Percentiles rank a stretch among this genome's conserved stretches.
These are phyloP conservation scores for Neopestalotiopsis clavispora DNA, from an alignment of 2,329 filamentous ascomycete species.

Conservation along the genomic window DNA sequence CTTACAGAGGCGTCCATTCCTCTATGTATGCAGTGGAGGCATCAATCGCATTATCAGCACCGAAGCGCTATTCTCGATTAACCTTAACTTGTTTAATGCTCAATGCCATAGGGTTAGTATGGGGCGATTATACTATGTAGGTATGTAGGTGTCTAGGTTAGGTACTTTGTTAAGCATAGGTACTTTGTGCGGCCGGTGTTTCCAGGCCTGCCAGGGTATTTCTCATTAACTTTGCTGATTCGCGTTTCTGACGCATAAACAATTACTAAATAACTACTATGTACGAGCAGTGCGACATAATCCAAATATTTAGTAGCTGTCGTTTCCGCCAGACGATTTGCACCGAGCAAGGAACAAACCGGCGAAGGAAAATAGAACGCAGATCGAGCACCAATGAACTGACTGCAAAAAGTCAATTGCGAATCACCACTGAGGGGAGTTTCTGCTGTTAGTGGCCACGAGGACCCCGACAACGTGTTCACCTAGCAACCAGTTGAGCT, in stretches of 20 bases:
- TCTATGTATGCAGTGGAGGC: neutral
- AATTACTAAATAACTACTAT: neutral
- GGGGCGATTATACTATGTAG: neutral
- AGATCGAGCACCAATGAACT: neutral
- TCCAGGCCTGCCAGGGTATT: neutral
- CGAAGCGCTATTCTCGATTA: neutral
- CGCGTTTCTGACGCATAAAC: neutral
- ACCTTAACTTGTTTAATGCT: neutral
- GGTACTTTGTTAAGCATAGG: neutral
- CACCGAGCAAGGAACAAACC: neutral
- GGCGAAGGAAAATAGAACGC: neutral
- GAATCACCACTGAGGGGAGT: neutral
- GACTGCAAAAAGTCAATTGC: neutral
- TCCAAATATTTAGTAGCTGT: neutral
- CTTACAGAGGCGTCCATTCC: too few species aligned
- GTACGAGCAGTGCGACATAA: neutral
- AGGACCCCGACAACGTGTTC: neutral
- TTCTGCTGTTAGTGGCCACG: neutral
- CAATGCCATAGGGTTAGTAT: neutral
- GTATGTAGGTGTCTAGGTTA: too few species aligned
- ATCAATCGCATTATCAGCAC: neutral
- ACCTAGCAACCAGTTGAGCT: neutral
- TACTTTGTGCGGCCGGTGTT: neutral
- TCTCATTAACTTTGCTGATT: neutral
- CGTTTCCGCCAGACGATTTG: neutral